Percentiles rank a stretch among this genome's conserved stretches.
phyloP scores from a whole-genome alignment of 768 basidiomycete species.

The Termitomyces sp. region DNA sequence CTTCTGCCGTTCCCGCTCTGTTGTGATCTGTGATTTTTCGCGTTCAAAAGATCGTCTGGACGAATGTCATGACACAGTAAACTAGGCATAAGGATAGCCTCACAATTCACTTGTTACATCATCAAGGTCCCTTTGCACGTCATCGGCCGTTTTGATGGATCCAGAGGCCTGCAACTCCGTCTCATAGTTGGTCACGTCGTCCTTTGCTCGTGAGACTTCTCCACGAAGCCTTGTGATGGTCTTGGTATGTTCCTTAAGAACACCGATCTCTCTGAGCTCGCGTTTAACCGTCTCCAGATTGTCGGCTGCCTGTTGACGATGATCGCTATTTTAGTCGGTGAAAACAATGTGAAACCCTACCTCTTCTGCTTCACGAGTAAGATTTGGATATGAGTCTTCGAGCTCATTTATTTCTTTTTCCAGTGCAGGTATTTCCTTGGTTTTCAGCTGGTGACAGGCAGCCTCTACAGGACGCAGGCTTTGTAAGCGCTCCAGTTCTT shows the following conservation, averaged over 20 bases:
- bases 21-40: slow-evolving; percentile 51
- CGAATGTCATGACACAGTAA: neutral
- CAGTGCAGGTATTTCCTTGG: slow-evolving; percentile 61
- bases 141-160: slow-evolving; percentile 77
- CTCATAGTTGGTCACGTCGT: slow-evolving; percentile 65
- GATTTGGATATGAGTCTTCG: slow-evolving; percentile 50
- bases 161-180: slow-evolving; percentile 67
- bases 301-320: slow-evolving; percentile 42
- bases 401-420: slow-evolving; percentile 58
- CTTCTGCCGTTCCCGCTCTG: slow-evolving; percentile 62
- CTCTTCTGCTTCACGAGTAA: slow-evolving; percentile 55
- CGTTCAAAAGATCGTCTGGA: slow-evolving; percentile 62
- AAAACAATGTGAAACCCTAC: slow-evolving; percentile 31
- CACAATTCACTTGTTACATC: slow-evolving; percentile 63
- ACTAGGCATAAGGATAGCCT: slow-evolving; percentile 19
- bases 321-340: slow-evolving; percentile 1
- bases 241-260: slow-evolving; percentile 57
- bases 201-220: slow-evolving; percentile 55
- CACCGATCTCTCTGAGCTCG: slow-evolving; percentile 56
- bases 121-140: slow-evolving; percentile 78
- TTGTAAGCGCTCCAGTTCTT: slow-evolving; percentile 53
- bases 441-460: slow-evolving; percentile 49
- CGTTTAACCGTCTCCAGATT: slow-evolving; percentile 49
- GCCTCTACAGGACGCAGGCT: slow-evolving; percentile 54
- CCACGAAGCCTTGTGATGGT: slow-evolving; percentile 55